A percentile compares a stretch with the other conserved stretches of the same genome.
phyloP scores from a whole-genome alignment of 805 yeast genomes.

The Candida mattraensis region DNA sequence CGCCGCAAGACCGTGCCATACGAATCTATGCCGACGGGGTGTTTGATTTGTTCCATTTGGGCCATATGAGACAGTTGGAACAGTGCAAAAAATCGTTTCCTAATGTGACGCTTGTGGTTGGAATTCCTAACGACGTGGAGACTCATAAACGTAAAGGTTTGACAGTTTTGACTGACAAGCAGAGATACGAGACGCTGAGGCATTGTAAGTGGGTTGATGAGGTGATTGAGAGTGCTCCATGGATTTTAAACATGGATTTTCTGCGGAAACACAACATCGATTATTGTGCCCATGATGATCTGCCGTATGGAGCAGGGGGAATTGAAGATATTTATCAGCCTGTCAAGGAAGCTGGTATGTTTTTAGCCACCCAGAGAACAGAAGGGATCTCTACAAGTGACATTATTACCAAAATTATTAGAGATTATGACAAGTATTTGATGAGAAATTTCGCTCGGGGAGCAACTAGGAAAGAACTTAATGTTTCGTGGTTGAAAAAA shows the following conservation, averaged over 20 bases:
- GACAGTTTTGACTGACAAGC: constrained; percentile 85
- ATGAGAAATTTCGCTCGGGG: constrained; percentile 98
- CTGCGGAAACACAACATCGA: constrained; percentile 79
- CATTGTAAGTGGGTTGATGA: constrained; percentile 99
- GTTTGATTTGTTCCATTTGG: constrained; percentile 92
- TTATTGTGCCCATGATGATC: constrained; percentile 96
- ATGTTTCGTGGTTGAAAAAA: constrained; percentile 96
- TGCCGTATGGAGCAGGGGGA: constrained; percentile 90
- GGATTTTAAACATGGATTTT: constrained; percentile 88
- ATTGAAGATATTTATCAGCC: constrained; percentile 92
- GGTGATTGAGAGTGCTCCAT: constrained; percentile 91
- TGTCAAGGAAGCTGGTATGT: constrained; percentile 86
- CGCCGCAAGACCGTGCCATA: constrained; percentile 82
- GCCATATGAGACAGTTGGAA: constrained; percentile 97
- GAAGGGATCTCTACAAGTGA: constrained; percentile 96
- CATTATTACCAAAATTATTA: constrained; percentile 89
- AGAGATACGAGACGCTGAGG: constrained; percentile 83
- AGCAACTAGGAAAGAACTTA: constrained; percentile 92
- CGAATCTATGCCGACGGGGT: constrained; percentile 98
- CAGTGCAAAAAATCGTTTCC: constrained; percentile 93
- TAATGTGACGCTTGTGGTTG: constrained; percentile 82
- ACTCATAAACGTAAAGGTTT: constrained; percentile 92
- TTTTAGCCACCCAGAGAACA: constrained; percentile 92
- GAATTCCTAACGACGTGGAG: constrained; percentile 85
- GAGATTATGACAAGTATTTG: constrained; percentile 94